Base-by-base conservation (phyloP, 352 stramenopile genomes). In the Thraustotheca clavata region DNA sequence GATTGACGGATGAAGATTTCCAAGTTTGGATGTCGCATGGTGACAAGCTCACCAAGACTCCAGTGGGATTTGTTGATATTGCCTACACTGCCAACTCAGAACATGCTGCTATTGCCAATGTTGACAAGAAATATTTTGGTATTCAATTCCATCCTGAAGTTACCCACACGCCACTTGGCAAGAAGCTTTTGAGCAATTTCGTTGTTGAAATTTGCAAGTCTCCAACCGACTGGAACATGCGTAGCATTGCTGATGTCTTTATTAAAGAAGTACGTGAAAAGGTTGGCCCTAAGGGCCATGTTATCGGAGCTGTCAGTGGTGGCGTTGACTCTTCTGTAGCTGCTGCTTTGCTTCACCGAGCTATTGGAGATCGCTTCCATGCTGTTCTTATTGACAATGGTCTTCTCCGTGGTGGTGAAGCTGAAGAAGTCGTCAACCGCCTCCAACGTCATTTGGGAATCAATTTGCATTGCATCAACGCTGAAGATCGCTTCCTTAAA, bases 11-110 rank as follows among this genome's bases (percentile, higher is more conserved):
- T 26, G 68, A 86, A 20, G 82, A 97, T 60, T 98, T 98, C 75
- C 91, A 98, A 76, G 93, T 99, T 79, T 99, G 97, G 97, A 99
- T 99, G 97, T 98, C 89, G 73, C 97, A 99, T 77, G 96, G 96
- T 32, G 97, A 99, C 80, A 99, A 99, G 77, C 79, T 99, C 36
- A 95, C 88, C 62, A 75, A 80, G 35, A 85, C 96, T 29, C 96
- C 97, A 3, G 79, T 96, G 35, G 97, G 96, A 62, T 97, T 97
- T 72, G 76, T 91, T 31, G 80, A 95, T 71, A 83, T 97, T 34
- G 85, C 82, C 26, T 83, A 71, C 36, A 96, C 87, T 9, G 75
- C 88, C 60, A 96, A 96, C 80, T 96, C 88, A 59, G 76, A 95
- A 73, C 80, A 99, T 83, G 79, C 89, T 3, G 91, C 87, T 33